Base-by-base conservation (phyloP, 2,329 filamentous ascomycete genomes). In the Hymenoscyphus albidus region DNA sequence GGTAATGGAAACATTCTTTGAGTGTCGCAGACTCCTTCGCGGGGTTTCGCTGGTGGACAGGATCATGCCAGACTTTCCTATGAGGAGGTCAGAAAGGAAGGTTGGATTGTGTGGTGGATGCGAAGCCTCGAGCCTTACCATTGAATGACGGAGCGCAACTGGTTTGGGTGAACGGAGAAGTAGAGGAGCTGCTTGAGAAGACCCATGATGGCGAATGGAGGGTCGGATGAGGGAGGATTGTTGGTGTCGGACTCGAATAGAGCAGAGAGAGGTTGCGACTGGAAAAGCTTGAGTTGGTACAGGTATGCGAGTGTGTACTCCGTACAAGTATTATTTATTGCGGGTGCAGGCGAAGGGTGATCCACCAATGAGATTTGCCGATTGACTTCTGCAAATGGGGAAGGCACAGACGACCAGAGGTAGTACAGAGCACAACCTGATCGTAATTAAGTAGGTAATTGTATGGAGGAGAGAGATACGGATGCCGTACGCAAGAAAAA, bases 41-140 rank as follows among this genome's bases (percentile, higher is more conserved):
- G 69, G 86, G 83, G 74, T 97, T 85, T 75, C 94, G 91, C 75
- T 84, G 85, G 81, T 98, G 92, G 22, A 97, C 92, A 13, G 95
- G 90, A 69, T 96, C 92, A 80, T 98, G 95, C 93, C 93, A 98
- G 72, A 96, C 81, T 81, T 96, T 97, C 93, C 93, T 97, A 74
- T 59, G 39, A 38, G 10, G 31, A 48, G 7, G 42, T 73, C 65
- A 73, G 64, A n/a, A 63, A 56, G 5, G 44, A 51, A 51, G 44
- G 12, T 12, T 57, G 59, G 44, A 35, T 31, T 13, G 10, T 32
- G 9, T 48, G 40, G 42, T n/a, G 14, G 5, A 12, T 54, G 44
- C 18, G 32, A 59, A 18, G 35, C 3, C 35, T 35, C 3, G 54
- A 56, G 18, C 64, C 31, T 12, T 82, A 95, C 93, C 93, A 97